These are phyloP conservation scores for Paradendryphiella salina DNA, from an alignment of 2,329 filamentous ascomycete genomes.

Conservation along the genomic window DNA sequence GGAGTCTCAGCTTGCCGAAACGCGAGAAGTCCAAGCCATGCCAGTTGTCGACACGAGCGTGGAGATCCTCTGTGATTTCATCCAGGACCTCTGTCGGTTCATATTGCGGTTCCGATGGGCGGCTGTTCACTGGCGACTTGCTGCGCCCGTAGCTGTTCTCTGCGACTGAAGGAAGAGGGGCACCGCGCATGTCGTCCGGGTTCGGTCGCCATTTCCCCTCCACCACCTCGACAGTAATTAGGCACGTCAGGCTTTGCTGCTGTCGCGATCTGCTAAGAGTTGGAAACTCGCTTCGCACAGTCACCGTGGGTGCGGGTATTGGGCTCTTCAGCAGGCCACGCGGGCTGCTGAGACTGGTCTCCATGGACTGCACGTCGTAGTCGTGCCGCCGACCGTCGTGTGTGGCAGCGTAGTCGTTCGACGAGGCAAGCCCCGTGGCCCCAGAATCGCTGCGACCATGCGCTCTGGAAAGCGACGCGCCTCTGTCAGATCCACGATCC, in stretches of 20 bases:
- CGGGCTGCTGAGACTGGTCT: conserved; percentile 77
- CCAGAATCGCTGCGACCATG: conserved; percentile 81
- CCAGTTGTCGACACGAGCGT: conserved; percentile 94
- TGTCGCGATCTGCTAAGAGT: conserved; percentile 89
- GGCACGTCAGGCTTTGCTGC: conserved; percentile 90
- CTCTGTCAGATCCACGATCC: conserved; percentile 46
- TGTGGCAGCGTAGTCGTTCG: conserved; percentile 77
- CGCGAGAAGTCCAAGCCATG: conserved; percentile 90
- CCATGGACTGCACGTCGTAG: conserved; percentile 96
- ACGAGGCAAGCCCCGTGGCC: conserved; percentile 70
- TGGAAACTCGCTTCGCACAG: conserved; percentile 93
- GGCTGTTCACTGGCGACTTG: conserved; percentile 63
- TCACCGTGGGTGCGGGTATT: conserved; percentile 89
- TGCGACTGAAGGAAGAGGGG: conserved; percentile 55
- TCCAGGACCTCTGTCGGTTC: conserved; percentile 77
- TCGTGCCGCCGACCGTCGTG: conserved; percentile 80
- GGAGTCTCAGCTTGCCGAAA: conserved; percentile 89
- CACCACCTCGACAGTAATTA: conserved; percentile 90
- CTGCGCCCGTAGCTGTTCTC: conserved; percentile 49
- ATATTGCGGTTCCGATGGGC: conserved; percentile 58
- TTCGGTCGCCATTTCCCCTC: conserved; percentile 90
- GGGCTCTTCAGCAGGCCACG: conserved; percentile 74
- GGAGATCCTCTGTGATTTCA: conserved; percentile 82
- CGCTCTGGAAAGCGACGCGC: conserved; percentile 44
- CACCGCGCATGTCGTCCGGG: conserved; percentile 70